Evolutionary conservation across 257 asterid genomes (phyloP), one percentile per base, ranked within the genome.

Genomic region (Misopates orontium): DNA sequence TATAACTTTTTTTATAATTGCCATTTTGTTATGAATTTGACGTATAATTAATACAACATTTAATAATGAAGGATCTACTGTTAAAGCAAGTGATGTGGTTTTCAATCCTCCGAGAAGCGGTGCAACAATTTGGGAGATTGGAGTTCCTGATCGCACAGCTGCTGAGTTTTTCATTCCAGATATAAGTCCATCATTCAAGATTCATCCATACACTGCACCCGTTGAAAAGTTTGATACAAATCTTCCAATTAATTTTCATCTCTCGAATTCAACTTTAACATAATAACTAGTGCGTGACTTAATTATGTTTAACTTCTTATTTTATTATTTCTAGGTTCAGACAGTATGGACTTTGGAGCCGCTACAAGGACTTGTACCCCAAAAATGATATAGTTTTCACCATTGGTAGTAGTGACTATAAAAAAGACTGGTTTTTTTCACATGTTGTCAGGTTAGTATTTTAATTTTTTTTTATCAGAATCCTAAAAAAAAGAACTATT

Each of bases 51-150:
- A n/a, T n/a, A n/a, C n/a, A n/a, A n/a, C n/a, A n/a, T n/a, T n/a
- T n/a, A n/a, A n/a, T n/a, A n/a, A 0, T 54, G 21, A 48, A 64
- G 87, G 93, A 48, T 75, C 78, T 1, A 55, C 36, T 19, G 44
- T 73, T 6, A 24, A 56, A 18, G 48, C 72, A 28, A 57, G 55
- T n/a, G 55, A 62, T 28, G 70, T 84, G 20, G 71, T 83, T 19
- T 87, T 81, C 36, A 7, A 3, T 28, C 77, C 88, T 66, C 94
- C 91, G 1, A 74, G 91, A 70, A 49, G 60, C 5, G 88, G 91
- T 25, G 64, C 85, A 0, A 89, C 95, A 0, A 17, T 89, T 20
- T 87, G 97, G 97, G 97, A 87, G 75, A 87, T 87, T 0, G 95
- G 96, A 24, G 24, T 82, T 36, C 84, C 94, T 4, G 91, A 87